phyloP scores from a whole-genome alignment of 768 basidiomycete genomes.

The Lactarius deliciosus region DNA sequence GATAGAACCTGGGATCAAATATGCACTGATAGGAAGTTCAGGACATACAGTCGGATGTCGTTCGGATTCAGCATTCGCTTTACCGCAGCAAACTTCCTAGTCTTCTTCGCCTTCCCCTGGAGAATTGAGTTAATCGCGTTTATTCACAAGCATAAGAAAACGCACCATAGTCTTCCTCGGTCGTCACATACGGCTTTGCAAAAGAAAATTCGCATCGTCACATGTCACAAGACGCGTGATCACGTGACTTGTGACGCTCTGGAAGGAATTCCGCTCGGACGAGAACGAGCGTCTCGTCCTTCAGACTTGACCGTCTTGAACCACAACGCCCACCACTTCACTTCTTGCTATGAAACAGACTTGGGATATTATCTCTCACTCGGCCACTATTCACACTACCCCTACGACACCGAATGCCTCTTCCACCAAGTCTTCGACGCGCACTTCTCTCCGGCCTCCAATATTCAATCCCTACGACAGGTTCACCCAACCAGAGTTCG shows the following conservation, averaged over 20 bases:
- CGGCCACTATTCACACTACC: constrained; percentile 13
- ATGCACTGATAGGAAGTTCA: background rate
- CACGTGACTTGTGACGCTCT: constrained; percentile 23
- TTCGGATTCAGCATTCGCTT: constrained; percentile 94
- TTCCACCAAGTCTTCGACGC: constrained; percentile 1
- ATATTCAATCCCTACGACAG: constrained; percentile 73
- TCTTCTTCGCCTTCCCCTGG: constrained; percentile 90
- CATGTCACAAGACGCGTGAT: constrained; percentile 21
- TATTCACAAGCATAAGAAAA: background rate
- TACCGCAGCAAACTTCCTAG: constrained; percentile 90
- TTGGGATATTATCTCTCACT: constrained; percentile 8
- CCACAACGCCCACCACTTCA: background rate
- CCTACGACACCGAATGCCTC: constrained; percentile 2
- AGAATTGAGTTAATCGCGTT: background rate
- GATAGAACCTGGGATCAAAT: background rate
- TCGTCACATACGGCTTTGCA: background rate
- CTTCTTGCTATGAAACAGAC: constrained; percentile 17
- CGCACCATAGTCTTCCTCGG: constrained; percentile 14
- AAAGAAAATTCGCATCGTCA: background rate
- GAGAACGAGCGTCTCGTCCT: background rate
- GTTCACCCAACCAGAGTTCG: constrained; percentile 65
- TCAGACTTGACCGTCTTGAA: background rate
- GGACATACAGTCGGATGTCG: constrained; percentile 82
- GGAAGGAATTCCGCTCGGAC: background rate
- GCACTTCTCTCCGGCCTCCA: constrained; percentile 43